A percentile compares a stretch with the other conserved stretches of the same genome.
Conservation (phyloP, 1,139 yeast genomes). For the Tardiomyces depauwii region DNA sequence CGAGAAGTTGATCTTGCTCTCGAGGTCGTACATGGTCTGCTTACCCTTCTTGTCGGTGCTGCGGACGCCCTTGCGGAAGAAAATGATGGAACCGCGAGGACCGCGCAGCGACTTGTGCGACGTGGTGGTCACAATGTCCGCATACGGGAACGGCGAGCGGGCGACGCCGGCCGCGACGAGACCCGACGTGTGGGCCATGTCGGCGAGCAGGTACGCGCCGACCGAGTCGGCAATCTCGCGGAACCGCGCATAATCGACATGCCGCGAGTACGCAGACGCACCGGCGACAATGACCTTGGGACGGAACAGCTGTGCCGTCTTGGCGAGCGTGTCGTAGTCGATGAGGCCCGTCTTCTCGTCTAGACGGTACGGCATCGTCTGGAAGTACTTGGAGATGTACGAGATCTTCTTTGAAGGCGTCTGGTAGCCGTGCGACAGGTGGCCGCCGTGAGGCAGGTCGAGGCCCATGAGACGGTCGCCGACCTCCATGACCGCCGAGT, state of each 20-base stretch:
- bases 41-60: constrained; percentile 87
- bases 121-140: constrained; percentile 96
- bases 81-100: constrained; percentile 98
- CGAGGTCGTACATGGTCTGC: constrained; percentile 81
- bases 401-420: constrained; percentile 92
- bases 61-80: constrained; percentile 94
- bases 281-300: constrained; percentile 97
- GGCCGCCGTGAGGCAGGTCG: constrained; percentile 97
- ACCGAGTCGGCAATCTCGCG: constrained; percentile 92
- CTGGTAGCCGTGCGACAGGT: constrained; percentile 95
- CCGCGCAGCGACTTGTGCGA: constrained; percentile 98
- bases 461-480: constrained; percentile 96
- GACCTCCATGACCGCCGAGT: constrained; percentile 88
- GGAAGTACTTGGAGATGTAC: constrained; percentile 91
- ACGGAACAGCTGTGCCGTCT: constrained; percentile 80
- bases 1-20: constrained; percentile 90
- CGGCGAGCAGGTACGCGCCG: constrained; percentile 92
- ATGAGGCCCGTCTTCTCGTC: constrained; percentile 84
- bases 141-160: constrained; percentile 91
- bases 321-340: constrained; percentile 89
- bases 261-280: constrained; percentile 93
- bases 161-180: constrained; percentile 93
- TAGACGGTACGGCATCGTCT: constrained; percentile 97
- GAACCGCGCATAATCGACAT: constrained; percentile 92
- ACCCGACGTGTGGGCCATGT: constrained; percentile 98